phyloP scores from a whole-genome alignment of 306 rosid species.

The Elaeagnus macrophylla region DNA sequence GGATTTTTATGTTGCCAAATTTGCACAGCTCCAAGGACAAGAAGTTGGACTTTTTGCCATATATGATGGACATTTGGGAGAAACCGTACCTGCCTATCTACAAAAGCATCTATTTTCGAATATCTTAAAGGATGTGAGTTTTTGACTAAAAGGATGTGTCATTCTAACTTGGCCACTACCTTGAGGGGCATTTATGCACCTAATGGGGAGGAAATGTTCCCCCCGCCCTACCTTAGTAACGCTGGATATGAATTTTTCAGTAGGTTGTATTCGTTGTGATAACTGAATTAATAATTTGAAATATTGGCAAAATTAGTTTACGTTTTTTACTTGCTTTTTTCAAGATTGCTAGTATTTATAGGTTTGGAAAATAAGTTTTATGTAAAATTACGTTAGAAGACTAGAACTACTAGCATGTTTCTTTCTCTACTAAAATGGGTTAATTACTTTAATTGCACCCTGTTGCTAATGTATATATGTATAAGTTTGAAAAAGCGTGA shows the following conservation, averaged over 20 bases:
- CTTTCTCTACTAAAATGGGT: too few species aligned
- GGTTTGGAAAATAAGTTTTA: background rate
- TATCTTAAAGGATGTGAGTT: slow-evolving; percentile 74
- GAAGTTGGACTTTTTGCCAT: slow-evolving; percentile 86
- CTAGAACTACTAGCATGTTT: too few species aligned
- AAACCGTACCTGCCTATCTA: slow-evolving; percentile 67
- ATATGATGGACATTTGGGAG: slow-evolving; percentile 84
- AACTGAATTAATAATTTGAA: background rate
- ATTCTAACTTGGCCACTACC: slow-evolving; percentile 1
- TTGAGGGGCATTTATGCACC: slow-evolving; percentile 11
- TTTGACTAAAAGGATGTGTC: slow-evolving; percentile 10
- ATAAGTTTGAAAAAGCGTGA: too few species aligned
- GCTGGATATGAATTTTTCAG: background rate
- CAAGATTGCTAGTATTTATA: background rate
- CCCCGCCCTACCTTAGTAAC: slow-evolving; percentile 8
- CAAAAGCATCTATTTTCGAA: slow-evolving; percentile 71
- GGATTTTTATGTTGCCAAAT: slow-evolving; percentile 74
- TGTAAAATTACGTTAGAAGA: too few species aligned
- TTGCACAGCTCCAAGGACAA: slow-evolving; percentile 31
- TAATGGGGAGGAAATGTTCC: slow-evolving; percentile 1
- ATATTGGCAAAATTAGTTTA: background rate
- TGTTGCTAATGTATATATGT: too few species aligned
- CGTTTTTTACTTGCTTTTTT: background rate
- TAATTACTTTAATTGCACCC: too few species aligned
- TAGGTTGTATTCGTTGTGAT: background rate